Conservation (phyloP, 192 early-diverging fungal species). For the Obelidium mucronatum region DNA sequence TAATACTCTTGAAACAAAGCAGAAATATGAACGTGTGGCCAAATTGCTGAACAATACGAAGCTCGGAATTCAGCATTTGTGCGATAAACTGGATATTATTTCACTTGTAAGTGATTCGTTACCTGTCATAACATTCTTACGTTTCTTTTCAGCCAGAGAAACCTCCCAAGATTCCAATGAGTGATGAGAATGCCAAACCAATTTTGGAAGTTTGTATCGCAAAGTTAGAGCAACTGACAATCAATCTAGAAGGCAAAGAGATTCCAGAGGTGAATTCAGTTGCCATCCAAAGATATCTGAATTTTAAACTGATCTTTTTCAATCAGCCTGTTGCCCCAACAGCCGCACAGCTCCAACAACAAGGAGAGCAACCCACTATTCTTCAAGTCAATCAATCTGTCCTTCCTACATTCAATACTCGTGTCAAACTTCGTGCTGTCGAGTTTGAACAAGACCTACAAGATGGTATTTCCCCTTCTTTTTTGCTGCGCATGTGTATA, state of each 20-base stretch:
- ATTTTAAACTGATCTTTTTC: not conserved
- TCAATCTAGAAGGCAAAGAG: constrained; percentile 59
- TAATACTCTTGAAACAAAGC: constrained; percentile 51
- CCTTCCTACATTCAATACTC: constrained; percentile 62
- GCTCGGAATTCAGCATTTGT: constrained; percentile 63
- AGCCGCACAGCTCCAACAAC: constrained; percentile 47
- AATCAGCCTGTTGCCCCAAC: constrained; percentile 33
- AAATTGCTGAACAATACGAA: constrained; percentile 58
- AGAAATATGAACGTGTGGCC: constrained; percentile 58
- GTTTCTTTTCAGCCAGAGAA: constrained; percentile 36
- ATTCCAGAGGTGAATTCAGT: constrained; percentile 59
- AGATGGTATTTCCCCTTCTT: constrained; percentile 47
- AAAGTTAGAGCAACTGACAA: constrained; percentile 55
- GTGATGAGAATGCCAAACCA: constrained; percentile 49
- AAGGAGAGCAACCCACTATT: constrained; percentile 57
- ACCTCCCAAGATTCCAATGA: constrained; percentile 36
- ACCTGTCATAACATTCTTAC: not conserved
- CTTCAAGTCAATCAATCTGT: constrained; percentile 57
- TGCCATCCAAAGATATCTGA: not conserved
- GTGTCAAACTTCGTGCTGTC: constrained; percentile 64
- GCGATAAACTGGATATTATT: constrained; percentile 62
- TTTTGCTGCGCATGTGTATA: constrained; percentile 3
- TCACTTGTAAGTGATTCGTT: constrained; percentile 45
- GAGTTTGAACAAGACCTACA: constrained; percentile 62
- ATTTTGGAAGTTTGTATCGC: constrained; percentile 54